Percentiles rank a stretch among this genome's conserved stretches.
phyloP scores from a whole-genome alignment of 2,329 filamentous ascomycete species.

The Colletotrichum phormii region DNA sequence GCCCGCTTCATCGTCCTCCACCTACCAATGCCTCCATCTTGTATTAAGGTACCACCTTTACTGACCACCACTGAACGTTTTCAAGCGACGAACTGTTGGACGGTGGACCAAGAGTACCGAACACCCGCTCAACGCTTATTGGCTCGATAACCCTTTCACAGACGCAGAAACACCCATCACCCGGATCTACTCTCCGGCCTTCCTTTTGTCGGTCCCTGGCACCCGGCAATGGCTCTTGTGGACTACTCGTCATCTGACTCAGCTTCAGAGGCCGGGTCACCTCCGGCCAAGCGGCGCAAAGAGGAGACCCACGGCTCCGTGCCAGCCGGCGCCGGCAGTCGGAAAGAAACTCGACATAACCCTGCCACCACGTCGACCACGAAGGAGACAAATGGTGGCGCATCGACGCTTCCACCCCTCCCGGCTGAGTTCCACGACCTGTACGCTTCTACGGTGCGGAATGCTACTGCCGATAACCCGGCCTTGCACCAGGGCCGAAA shows the following conservation, averaged over 20 bases:
- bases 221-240: conserved; percentile 68
- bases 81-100: conserved; percentile 3
- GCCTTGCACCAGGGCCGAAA: conserved; percentile 86
- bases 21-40: not conserved
- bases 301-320: conserved; percentile 16
- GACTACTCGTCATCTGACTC: conserved; percentile 68
- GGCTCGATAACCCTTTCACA: not conserved
- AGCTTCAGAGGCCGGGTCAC: conserved; percentile 46
- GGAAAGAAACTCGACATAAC: not conserved
- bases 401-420: conserved; percentile 73
- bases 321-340: conserved; percentile 14
- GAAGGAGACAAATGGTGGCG: not conserved
- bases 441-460: conserved; percentile 84
- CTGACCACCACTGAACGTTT: conserved; percentile 9
- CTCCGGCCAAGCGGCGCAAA: conserved; percentile 52
- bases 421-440: conserved; percentile 87
- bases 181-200: conserved; percentile 6
- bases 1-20: not conserved
- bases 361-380: not conserved
- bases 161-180: not conserved
- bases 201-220: not conserved
- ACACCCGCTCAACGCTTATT: not conserved
- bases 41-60: not conserved
- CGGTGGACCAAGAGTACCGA: not conserved
- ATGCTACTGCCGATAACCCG: conserved; percentile 85